A percentile compares a stretch with the other conserved stretches of the same genome.
Evolutionary conservation across 106 monocot genomes (phyloP).

Genomic region (Acorus calamus): DNA sequence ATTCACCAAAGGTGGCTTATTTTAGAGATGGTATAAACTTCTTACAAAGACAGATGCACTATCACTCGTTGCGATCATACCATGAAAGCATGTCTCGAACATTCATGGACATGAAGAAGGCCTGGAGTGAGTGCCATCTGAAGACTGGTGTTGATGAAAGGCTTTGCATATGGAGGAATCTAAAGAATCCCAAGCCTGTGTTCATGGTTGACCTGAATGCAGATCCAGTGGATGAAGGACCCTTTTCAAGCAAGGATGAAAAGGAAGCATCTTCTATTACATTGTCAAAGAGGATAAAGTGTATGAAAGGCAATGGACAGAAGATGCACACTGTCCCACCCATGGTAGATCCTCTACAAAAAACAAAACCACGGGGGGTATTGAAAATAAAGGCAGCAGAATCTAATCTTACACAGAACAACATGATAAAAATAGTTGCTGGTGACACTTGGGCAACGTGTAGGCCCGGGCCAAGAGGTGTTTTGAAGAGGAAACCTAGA

Average conservation of each 20-base stretch:
- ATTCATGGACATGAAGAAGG: conserved; percentile 48
- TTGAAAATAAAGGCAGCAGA: conserved; percentile 39
- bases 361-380: conserved; percentile 50
- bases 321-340: neutral
- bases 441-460: conserved; percentile 13
- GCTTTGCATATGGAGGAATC: conserved; percentile 46
- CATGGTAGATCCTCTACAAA: conserved; percentile 7
- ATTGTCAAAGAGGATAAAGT: conserved; percentile 26
- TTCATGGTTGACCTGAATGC: conserved; percentile 72
- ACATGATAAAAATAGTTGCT: conserved; percentile 11
- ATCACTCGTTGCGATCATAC: conserved; percentile 60
- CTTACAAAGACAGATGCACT: conserved; percentile 46
- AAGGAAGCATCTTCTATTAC: conserved; percentile 15
- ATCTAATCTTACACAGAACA: conserved; percentile 16
- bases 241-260: conserved; percentile 6
- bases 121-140: conserved; percentile 33
- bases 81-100: conserved; percentile 51
- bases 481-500: conserved; percentile 71
- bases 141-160: conserved; percentile 38
- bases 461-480: conserved; percentile 53
- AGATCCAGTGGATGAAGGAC: conserved; percentile 49
- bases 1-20: conserved; percentile 41
- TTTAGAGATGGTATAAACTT: conserved; percentile 35
- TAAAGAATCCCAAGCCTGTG: conserved; percentile 30
- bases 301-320: conserved; percentile 12